Conservation (phyloP, 371 early-diverging fungal species). For the Quaeritorhiza haematococci region DNA sequence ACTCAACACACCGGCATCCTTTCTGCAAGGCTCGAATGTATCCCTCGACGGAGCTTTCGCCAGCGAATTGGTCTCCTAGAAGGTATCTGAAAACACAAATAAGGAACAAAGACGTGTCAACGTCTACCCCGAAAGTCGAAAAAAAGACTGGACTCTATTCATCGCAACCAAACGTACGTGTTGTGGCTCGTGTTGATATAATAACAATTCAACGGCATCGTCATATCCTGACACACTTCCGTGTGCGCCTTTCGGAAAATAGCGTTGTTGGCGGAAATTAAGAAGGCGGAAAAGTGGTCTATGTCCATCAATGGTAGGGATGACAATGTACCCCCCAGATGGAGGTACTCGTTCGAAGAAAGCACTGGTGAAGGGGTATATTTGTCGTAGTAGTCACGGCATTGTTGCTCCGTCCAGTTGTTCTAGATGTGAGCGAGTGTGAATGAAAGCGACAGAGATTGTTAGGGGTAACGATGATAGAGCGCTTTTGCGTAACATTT, state of each 20-base stretch:
- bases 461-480: background rate
- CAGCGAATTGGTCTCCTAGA: slow-evolving; percentile 69
- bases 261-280: slow-evolving; percentile 40
- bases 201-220: slow-evolving; percentile 63
- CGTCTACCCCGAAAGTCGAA: background rate
- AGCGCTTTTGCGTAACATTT: background rate
- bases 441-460: background rate
- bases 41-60: slow-evolving; percentile 68
- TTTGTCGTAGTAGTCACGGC: slow-evolving; percentile 31
- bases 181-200: slow-evolving; percentile 79
- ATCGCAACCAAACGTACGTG: slow-evolving; percentile 42
- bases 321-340: too few species aligned
- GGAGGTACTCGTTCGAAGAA: too few species aligned
- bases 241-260: slow-evolving; percentile 32
- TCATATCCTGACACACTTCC: slow-evolving; percentile 39
- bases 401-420: slow-evolving; percentile 26
- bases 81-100: slow-evolving; percentile 40
- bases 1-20: slow-evolving; percentile 80
- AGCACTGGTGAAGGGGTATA: too few species aligned
- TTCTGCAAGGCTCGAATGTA: slow-evolving; percentile 72
- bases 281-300: slow-evolving; percentile 44
- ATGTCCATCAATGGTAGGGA: slow-evolving; percentile 40
- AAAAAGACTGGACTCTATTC: background rate
- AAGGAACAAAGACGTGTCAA: background rate
- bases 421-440: background rate